Percentiles rank a stretch among this genome's conserved stretches.
These are phyloP conservation scores for Colletotrichum melonis DNA, from an alignment of 2,329 filamentous ascomycete genomes.

Conservation along the genomic window DNA sequence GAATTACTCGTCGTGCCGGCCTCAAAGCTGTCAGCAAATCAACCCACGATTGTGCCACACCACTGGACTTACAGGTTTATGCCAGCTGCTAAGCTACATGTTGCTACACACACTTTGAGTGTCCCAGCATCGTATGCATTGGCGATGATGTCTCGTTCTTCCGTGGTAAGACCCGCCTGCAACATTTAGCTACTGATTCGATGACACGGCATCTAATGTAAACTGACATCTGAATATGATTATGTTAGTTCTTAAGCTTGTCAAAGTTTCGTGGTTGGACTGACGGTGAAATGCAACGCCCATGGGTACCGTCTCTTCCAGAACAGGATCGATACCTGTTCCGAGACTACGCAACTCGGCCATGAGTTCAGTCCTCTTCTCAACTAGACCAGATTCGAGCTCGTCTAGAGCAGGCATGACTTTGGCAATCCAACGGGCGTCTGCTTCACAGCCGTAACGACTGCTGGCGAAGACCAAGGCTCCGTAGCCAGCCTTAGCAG, in stretches of 20 bases:
- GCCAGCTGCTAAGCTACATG: constrained; percentile 84
- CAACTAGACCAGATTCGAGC: constrained; percentile 59
- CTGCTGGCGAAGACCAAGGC: constrained; percentile 81
- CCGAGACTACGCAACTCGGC: constrained; percentile 73
- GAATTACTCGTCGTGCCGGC: constrained; percentile 77
- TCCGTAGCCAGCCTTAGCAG: constrained; percentile 75
- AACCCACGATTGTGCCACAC: background rate
- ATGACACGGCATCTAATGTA: background rate
- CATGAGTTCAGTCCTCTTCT: constrained; percentile 72
- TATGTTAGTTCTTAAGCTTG: background rate
- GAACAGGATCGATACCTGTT: constrained; percentile 72
- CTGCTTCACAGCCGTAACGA: constrained; percentile 73
- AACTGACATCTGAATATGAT: constrained; percentile 48
- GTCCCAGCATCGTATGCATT: constrained; percentile 76
- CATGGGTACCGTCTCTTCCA: constrained; percentile 72
- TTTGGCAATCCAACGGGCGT: constrained; percentile 75
- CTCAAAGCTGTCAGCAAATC: constrained; percentile 41
- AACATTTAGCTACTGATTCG: constrained; percentile 37
- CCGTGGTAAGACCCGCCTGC: constrained; percentile 76
- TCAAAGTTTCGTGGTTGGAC: constrained; percentile 39
- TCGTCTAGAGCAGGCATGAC: constrained; percentile 67
- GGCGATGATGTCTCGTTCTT: constrained; percentile 79
- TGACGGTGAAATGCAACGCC: constrained; percentile 82
- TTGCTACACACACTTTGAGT: constrained; percentile 79
- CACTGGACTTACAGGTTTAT: constrained; percentile 70